Evolutionary conservation across 1,284 basidiomycete species (phyloP).

Genomic region (Puccinia hordei): DNA sequence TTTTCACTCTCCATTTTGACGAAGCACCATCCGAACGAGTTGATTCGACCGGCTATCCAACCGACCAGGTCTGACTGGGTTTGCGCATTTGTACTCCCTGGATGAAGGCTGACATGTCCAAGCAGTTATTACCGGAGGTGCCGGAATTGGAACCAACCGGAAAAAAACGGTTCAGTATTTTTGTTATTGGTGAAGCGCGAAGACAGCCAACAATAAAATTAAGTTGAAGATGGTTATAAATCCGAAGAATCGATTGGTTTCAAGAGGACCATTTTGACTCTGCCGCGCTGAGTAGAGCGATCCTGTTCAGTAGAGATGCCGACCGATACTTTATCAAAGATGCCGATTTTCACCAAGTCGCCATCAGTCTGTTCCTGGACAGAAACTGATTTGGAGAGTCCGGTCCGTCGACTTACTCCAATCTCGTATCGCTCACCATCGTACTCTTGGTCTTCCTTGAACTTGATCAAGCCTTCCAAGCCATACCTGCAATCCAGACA

Average conservation of each 20-base stretch:
- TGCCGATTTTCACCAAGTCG: constrained; percentile 21
- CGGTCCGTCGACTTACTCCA: constrained; percentile 52
- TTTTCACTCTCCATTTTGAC: too few relatives aligned
- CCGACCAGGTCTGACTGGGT: too few relatives aligned
- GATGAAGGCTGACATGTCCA: too few relatives aligned
- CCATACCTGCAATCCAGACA: constrained; percentile 52
- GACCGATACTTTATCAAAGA: constrained; percentile 49
- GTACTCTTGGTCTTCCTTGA: constrained; percentile 57
- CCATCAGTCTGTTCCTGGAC: not conserved
- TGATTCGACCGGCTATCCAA: too few relatives aligned
- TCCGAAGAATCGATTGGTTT: constrained; percentile 66
- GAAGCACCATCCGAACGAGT: too few relatives aligned
- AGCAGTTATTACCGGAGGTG: too few relatives aligned
- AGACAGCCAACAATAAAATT: too few relatives aligned
- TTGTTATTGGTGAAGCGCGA: too few relatives aligned
- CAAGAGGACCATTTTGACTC: constrained; percentile 64
- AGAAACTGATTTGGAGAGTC: not conserved
- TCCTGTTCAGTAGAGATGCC: constrained; percentile 47
- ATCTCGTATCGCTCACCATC: constrained; percentile 58
- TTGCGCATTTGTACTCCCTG: too few relatives aligned
- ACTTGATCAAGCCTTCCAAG: constrained; percentile 58
- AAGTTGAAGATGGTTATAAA: constrained; percentile 32
- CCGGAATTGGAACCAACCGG: too few relatives aligned
- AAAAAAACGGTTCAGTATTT: too few relatives aligned
- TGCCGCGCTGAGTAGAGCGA: constrained; percentile 44